Evolutionary conservation across 1,284 basidiomycete genomes (phyloP).

Genomic region (Rhodotorula glutinis): DNA sequence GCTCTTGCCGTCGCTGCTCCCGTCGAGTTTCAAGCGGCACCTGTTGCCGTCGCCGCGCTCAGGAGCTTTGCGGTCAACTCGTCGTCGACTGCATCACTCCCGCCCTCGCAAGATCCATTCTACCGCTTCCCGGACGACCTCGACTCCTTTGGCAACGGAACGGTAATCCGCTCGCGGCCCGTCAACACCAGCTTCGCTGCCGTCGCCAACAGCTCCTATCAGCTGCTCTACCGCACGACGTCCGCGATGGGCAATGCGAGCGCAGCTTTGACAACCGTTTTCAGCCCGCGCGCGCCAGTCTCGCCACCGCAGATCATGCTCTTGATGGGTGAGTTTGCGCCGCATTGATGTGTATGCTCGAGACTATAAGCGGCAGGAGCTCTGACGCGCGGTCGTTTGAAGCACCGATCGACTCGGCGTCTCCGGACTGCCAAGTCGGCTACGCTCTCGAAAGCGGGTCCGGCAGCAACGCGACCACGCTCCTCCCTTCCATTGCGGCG

Average conservation of each 20-base stretch:
- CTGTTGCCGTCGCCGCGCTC: neutral
- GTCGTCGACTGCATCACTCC: neutral
- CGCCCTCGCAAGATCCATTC: neutral
- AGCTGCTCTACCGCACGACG: conserved; percentile 10
- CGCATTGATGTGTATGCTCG: neutral
- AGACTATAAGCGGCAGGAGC: too few relatives aligned
- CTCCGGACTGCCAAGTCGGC: neutral
- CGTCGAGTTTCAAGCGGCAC: neutral
- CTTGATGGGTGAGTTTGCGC: neutral
- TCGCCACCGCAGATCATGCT: conserved; percentile 3
- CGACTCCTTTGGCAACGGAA: neutral
- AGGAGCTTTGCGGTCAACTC: neutral
- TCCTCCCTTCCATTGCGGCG: neutral
- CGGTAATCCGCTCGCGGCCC: neutral
- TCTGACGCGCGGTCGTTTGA: neutral
- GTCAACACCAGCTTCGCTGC: neutral
- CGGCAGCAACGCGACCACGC: neutral
- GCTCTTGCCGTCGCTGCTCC: neutral
- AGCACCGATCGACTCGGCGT: conserved; percentile 13
- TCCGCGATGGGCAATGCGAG: neutral
- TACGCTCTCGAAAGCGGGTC: conserved; percentile 1
- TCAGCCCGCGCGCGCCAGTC: neutral
- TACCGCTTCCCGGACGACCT: neutral
- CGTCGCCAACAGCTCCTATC: neutral
- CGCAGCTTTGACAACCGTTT: conserved; percentile 9